Base-by-base conservation (phyloP, 179 eudicot species). In the Heliamphora pulchella region DNA sequence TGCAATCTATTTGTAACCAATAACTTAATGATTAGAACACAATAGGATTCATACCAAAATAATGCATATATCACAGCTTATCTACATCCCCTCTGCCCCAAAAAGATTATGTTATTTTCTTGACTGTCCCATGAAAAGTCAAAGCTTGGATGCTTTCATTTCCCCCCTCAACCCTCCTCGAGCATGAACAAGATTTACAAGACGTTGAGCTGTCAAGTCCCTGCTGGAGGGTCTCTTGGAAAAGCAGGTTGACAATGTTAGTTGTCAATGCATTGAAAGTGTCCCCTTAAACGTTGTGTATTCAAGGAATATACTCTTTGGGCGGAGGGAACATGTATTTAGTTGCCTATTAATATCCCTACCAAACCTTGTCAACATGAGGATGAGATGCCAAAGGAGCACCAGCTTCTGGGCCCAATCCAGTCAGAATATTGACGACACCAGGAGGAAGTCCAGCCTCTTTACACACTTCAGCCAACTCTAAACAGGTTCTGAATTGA, bases 361-460 rank as follows among this genome's bases (percentile, higher is more conserved):
- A 71, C 54, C 18, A 57, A 80, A 96, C 99, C 98, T 94, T 96
- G 86, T 96, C 98, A 83, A 96, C 96, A 83, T 92, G 87, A 75
- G 98, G 99, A 84, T 96, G 98, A 73, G 92, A 85, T 82, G 97
- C 97, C 88, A 96, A 80, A 67, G 98, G 94, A 76, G 91, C 94
- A 85, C 99, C 99, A 82, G 98, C 99, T 71, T 94, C 99, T 68
- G 91, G 81, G 54, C 99, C 99, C 75, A 86, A 88, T 80, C 98
- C 99, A 69, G 99, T 90, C 82, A 96, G 84, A 81, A 96, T 85
- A 84, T 94, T 96, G 59, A 96, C 86, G 75, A 92, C 91, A 71
- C 98, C 99, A 18, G 91, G 89, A 77, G 99, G 99, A 76, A 96
- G 96, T 18, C 96, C 94, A 55, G 91, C 94, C 87, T 94, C 98